Percentiles rank a stretch among this genome's conserved stretches.
phyloP scores from a whole-genome alignment of 1,284 basidiomycete genomes.

The Ceratobasidium sp. region DNA sequence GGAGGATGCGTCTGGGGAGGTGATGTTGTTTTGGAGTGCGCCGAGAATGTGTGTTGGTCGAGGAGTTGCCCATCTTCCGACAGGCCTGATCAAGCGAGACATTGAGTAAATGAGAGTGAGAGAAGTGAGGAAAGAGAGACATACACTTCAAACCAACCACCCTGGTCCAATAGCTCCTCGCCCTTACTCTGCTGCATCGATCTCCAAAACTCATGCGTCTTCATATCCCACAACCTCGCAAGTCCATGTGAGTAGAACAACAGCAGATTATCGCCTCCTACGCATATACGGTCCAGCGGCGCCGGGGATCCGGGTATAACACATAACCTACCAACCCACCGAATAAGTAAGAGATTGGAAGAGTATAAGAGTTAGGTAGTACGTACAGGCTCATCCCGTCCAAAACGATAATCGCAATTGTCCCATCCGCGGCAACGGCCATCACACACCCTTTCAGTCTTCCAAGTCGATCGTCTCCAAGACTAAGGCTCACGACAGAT shows the following conservation, averaged over 20 bases:
- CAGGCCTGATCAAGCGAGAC: slow-evolving; percentile 10
- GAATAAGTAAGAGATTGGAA: slow-evolving; percentile 28
- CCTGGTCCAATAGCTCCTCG: slow-evolving; percentile 74
- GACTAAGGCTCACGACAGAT: slow-evolving; percentile 64
- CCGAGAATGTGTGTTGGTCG: slow-evolving; percentile 29
- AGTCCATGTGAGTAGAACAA: slow-evolving; percentile 81
- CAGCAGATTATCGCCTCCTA: slow-evolving; percentile 77
- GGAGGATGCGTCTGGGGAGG: slow-evolving; percentile 26
- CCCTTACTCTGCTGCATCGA: slow-evolving; percentile 83
- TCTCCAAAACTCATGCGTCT: slow-evolving; percentile 84
- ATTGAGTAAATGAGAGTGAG: background rate
- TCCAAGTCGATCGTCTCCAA: slow-evolving; percentile 64
- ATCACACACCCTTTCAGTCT: slow-evolving; percentile 75
- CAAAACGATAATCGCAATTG: slow-evolving; percentile 80
- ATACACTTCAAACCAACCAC: slow-evolving; percentile 78
- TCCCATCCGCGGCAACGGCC: slow-evolving; percentile 82
- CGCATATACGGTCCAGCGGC: slow-evolving; percentile 71
- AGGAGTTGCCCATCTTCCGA: slow-evolving; percentile 38
- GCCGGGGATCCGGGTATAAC: slow-evolving; percentile 80
- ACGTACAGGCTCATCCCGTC: slow-evolving; percentile 80
- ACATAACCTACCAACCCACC: slow-evolving; percentile 64
- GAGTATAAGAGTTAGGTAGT: slow-evolving; percentile 1
- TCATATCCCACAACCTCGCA: slow-evolving; percentile 89
- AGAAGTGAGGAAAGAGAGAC: slow-evolving; percentile 47
- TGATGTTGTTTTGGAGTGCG: slow-evolving; percentile 12